Base-by-base conservation (phyloP, 2,329 filamentous ascomycete genomes). In the Pezicula neosporulosa region DNA sequence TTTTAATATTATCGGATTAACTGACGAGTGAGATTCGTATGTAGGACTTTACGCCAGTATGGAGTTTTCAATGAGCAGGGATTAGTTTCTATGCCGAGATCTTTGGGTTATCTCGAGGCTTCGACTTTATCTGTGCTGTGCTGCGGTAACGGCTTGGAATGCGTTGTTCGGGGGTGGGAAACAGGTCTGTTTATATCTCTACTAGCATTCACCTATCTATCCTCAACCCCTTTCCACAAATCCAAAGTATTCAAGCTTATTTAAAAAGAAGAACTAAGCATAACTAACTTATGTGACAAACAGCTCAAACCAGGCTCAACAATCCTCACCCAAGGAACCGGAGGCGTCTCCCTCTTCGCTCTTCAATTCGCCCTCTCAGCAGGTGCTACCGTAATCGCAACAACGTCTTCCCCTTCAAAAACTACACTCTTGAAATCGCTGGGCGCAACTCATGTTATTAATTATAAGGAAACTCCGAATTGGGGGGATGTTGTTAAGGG, bases 61-160 rank as follows among this genome's bases (percentile, higher is more conserved):
- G 48, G 41, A 4, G 41, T 47, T n/a, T 50, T 50, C 28, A 12
- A 13, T 5, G 48, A 47, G 21, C 16, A 18, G 18, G 35, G n/a
- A 13, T 42, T 50, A 12, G 43, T 50, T 18, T n/a, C 27, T 9
- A 28, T 28, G 38, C 48, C 48, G 6, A 16, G 5, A 15, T 35
- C 24, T 35, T 21, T 49, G 38, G 18, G 15, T 15, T 49, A 12
- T 6, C 5, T 21, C 19, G 19, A 18, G 52, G 76, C 76, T 2
- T 68, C 72, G 3, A 77, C 73, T 12, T 60, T 81, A 19, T 72
- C 75, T n/a, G n/a, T n/a, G n/a, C 0, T 78, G 78, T 56, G 75
- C 74, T 2, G 71, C 70, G 4, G 59, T 76, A 38, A 80, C 78
- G 1, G 77, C 77, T 0, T 79, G 72, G 73, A 80, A 77, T 63